phyloP scores from a whole-genome alignment of 2,329 filamentous ascomycete species.

The Plectosphaerella plurivora region DNA sequence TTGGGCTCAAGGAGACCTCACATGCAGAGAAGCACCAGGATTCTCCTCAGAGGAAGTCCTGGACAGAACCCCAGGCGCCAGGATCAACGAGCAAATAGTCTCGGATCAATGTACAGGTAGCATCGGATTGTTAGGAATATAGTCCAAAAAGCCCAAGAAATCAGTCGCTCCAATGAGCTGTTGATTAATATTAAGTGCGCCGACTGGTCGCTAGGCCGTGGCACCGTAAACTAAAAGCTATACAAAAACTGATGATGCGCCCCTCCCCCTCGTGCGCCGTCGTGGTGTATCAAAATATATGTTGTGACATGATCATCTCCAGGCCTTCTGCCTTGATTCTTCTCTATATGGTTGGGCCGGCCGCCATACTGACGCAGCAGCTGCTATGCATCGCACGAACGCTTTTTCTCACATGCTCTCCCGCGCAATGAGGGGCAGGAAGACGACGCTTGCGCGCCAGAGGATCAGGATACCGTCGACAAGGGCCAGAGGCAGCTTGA shows the following conservation, averaged over 20 bases:
- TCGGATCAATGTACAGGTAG: background rate
- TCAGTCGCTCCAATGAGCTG: background rate
- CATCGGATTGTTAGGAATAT: too few species aligned
- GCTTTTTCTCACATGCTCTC: constrained; percentile 35
- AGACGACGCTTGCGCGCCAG: constrained; percentile 76
- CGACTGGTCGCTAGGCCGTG: too few species aligned
- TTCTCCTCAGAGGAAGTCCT: too few species aligned
- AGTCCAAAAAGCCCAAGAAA: too few species aligned
- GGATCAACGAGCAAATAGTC: too few species aligned
- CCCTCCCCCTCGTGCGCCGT: background rate
- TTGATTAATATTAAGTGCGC: background rate
- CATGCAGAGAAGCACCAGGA: too few species aligned
- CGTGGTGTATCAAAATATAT: constrained; percentile 1
- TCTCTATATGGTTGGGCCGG: constrained; percentile 1
- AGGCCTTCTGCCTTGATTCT: background rate
- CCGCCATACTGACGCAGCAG: too few species aligned
- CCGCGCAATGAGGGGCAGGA: constrained; percentile 74
- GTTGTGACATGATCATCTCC: constrained; percentile 1
- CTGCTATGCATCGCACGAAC: constrained; percentile 4
- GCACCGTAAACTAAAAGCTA: background rate
- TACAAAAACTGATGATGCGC: background rate
- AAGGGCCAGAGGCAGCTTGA: constrained; percentile 60
- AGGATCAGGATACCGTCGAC: constrained; percentile 66
- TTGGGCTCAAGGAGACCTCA: too few species aligned
- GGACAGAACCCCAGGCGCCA: too few species aligned